phyloP scores from a whole-genome alignment of 225 moss, liverwort and hornwort species.

The Rhytidiadelphus loreus region DNA sequence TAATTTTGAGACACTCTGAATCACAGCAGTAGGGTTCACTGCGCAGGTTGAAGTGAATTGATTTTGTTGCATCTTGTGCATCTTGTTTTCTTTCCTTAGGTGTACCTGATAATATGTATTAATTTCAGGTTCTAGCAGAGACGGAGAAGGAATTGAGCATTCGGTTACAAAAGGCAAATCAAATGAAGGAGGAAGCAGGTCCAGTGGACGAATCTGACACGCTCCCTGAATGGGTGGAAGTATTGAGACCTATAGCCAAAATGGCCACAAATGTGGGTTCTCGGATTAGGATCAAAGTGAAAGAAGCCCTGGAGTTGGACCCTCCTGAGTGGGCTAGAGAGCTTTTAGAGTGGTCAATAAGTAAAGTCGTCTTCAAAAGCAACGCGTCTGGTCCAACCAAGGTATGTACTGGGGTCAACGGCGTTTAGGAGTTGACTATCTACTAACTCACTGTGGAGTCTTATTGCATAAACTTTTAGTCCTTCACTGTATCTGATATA shows the following conservation, averaged over 20 bases:
- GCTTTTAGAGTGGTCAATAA: slow-evolving; percentile 67
- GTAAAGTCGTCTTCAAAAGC: slow-evolving; percentile 87
- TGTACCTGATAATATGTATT: not conserved
- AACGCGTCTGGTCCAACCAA: slow-evolving; percentile 99
- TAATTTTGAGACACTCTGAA: not conserved
- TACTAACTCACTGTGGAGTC: not conserved
- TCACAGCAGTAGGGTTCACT: not conserved
- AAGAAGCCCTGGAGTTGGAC: slow-evolving; percentile 70
- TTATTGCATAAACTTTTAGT: not conserved
- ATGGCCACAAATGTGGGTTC: slow-evolving; percentile 96
- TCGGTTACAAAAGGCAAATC: slow-evolving; percentile 33
- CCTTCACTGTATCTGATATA: not conserved
- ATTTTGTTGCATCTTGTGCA: not conserved
- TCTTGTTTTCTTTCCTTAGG: not conserved
- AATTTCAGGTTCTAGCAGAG: slow-evolving; percentile 77
- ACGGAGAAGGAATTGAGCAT: slow-evolving; percentile 78
- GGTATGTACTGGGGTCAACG: slow-evolving; percentile 17
- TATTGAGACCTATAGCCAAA: slow-evolving; percentile 78
- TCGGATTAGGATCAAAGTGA: slow-evolving; percentile 83
- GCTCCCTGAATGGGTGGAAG: slow-evolving; percentile 62
- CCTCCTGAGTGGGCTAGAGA: slow-evolving; percentile 86
- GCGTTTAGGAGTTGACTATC: not conserved
- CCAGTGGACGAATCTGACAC: slow-evolving; percentile 35
- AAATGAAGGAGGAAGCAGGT: slow-evolving; percentile 26
- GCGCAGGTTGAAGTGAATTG: not conserved